Percentiles rank a stretch among this genome's conserved stretches.
Conservation (phyloP, 2,329 filamentous ascomycete genomes). For the Stemphylium vesicarium region DNA sequence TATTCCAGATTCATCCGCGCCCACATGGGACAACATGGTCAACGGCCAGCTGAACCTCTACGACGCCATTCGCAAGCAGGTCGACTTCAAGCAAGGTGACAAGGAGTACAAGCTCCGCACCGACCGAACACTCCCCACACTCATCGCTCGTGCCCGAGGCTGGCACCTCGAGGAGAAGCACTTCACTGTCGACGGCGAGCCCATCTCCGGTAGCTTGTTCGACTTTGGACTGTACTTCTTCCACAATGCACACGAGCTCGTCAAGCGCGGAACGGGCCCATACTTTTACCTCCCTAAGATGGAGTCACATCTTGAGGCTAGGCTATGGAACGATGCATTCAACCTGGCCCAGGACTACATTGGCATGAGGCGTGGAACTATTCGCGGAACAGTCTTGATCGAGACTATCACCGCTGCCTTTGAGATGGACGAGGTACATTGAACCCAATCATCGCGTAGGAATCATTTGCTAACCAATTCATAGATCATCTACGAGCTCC, state of each 20-base stretch:
- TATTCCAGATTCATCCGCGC: constrained; percentile 81
- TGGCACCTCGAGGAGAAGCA: constrained; percentile 99
- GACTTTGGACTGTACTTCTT: constrained; percentile 99
- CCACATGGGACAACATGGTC: constrained; percentile 99
- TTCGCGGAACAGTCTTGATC: constrained; percentile 93
- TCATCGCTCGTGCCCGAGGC: constrained; percentile 92
- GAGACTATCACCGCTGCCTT: constrained; percentile 98
- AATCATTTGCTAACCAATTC: constrained; percentile 17
- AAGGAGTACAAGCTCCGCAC: constrained; percentile 98
- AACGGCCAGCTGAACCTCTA: constrained; percentile 98
- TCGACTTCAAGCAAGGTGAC: constrained; percentile 93
- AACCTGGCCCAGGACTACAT: constrained; percentile 94
- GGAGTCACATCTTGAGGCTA: constrained; percentile 95
- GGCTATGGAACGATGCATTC: constrained; percentile 98
- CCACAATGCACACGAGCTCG: constrained; percentile 92
- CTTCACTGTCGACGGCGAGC: constrained; percentile 91
- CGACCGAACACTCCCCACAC: constrained; percentile 82
- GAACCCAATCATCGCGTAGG: fast-evolving
- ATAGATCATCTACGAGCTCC: constrained; percentile 95
- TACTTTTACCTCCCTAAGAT: constrained; percentile 99
- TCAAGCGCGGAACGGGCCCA: constrained; percentile 82
- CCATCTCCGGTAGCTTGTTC: constrained; percentile 90
- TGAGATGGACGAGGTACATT: constrained; percentile 87
- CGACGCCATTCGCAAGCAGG: constrained; percentile 89
- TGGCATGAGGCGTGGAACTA: constrained; percentile 86